Conservation (phyloP, 106 monocot species). For the Chionographis japonica region DNA sequence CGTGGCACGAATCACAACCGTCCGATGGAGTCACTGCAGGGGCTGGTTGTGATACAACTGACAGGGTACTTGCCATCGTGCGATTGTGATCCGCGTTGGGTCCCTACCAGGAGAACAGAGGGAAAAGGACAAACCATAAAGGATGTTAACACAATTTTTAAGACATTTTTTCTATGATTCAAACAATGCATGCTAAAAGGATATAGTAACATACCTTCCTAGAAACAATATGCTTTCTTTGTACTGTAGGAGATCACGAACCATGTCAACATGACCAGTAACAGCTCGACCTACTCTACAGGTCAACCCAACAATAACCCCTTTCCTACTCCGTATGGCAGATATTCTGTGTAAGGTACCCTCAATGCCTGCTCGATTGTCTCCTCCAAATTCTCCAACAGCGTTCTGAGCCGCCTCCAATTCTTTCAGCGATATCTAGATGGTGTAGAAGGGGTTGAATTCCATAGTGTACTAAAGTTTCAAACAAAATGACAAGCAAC, state of each 20-base stretch:
- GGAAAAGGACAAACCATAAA: too few species aligned
- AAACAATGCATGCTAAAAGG: background rate
- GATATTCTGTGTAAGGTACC: conserved; percentile 91
- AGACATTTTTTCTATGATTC: background rate
- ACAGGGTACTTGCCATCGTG: too few species aligned
- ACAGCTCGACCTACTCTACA: conserved; percentile 93
- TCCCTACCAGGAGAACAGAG: too few species aligned
- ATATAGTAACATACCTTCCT: conserved; percentile 55
- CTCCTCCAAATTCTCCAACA: conserved; percentile 92
- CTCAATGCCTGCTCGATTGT: conserved; percentile 92
- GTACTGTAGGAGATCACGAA: conserved; percentile 74
- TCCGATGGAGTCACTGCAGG: too few species aligned
- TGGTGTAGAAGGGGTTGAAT: background rate
- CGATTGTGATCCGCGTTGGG: too few species aligned
- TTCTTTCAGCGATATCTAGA: conserved; percentile 77
- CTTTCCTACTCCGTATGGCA: conserved; percentile 93
- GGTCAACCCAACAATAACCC: conserved; percentile 81
- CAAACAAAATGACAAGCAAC: too few species aligned
- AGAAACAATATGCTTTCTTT: conserved; percentile 87
- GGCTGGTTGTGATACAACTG: too few species aligned
- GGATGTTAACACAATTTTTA: background rate
- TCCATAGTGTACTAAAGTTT: too few species aligned
- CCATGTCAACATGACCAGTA: conserved; percentile 86
- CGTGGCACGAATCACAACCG: too few species aligned
- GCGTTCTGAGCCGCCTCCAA: conserved; percentile 80